Evolutionary conservation across 176 grass and related monocot species (phyloP).

Genomic region (Avena atlantica): DNA sequence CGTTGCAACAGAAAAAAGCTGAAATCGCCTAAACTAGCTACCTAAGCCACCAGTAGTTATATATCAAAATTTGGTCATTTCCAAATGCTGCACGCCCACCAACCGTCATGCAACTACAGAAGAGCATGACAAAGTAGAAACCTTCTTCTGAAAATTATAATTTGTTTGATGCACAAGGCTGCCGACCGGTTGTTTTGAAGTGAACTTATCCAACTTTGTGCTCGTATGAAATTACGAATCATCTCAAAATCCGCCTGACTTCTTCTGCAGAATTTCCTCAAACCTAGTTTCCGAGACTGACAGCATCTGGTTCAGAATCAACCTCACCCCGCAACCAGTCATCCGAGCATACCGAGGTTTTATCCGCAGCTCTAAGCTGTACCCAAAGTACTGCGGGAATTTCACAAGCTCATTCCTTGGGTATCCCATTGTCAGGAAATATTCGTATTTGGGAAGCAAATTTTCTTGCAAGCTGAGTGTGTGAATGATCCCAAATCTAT

Average conservation of each 20-base stretch:
- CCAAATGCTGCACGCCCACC: not conserved
- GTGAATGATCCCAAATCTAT: constrained; percentile 80
- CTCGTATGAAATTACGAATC: constrained; percentile 23
- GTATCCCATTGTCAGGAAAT: constrained; percentile 80
- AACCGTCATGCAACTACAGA: not conserved
- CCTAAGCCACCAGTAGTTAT: not conserved
- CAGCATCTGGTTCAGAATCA: constrained; percentile 77
- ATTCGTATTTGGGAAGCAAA: constrained; percentile 83
- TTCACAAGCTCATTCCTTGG: constrained; percentile 84
- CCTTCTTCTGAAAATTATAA: constrained; percentile 13
- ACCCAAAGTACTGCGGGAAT: constrained; percentile 95
- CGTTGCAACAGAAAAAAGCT: not conserved
- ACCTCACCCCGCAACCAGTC: constrained; percentile 61
- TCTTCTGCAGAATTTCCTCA: constrained; percentile 66
- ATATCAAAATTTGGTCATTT: not conserved
- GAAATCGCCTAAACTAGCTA: constrained; percentile 33
- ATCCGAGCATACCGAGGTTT: constrained; percentile 77
- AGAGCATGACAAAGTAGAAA: not conserved
- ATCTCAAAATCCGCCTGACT: constrained; percentile 43
- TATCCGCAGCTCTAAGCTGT: constrained; percentile 70
- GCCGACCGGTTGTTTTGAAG: not conserved
- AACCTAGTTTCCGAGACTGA: constrained; percentile 72
- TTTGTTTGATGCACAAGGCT: not conserved
- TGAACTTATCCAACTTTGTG: not conserved
- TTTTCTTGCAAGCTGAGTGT: constrained; percentile 85